Evolutionary conservation across 1,284 basidiomycete genomes (phyloP).

Genomic region (Sporisorium reilianum): DNA sequence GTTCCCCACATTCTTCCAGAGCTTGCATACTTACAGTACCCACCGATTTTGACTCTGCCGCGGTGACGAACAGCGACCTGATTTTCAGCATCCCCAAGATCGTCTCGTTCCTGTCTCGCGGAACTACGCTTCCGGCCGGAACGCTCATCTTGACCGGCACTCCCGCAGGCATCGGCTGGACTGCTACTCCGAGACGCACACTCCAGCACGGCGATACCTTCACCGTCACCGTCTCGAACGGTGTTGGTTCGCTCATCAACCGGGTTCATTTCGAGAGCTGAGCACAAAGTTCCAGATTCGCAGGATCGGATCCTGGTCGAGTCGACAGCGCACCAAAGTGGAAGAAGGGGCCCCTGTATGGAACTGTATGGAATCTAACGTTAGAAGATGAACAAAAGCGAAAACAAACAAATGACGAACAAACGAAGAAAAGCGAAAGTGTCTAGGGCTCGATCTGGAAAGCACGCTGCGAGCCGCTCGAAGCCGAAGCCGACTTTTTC

Average conservation of each 20-base stretch:
- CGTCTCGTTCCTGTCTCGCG: slow-evolving; percentile 66
- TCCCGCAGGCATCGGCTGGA: slow-evolving; percentile 70
- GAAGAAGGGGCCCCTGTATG: background rate
- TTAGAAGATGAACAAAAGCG: background rate
- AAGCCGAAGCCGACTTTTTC: slow-evolving; percentile 29
- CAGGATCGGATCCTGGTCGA: no score
- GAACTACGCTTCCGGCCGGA: slow-evolving; percentile 52
- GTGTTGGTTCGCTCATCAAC: slow-evolving; percentile 71
- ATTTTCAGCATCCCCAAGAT: slow-evolving; percentile 71
- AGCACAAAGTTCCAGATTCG: no score
- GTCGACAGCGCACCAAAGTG: no score
- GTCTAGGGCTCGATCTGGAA: slow-evolving; percentile 24
- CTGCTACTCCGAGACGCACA: slow-evolving; percentile 58
- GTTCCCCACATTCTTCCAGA: no score
- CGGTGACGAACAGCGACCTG: slow-evolving; percentile 55
- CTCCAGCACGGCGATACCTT: slow-evolving; percentile 70
- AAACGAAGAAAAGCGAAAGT: background rate
- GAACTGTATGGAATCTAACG: slow-evolving; percentile 1
- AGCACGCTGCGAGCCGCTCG: slow-evolving; percentile 42
- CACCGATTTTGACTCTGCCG: no score
- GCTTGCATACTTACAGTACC: no score
- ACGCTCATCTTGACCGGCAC: slow-evolving; percentile 68
- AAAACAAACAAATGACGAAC: background rate
- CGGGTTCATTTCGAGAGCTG: slow-evolving; percentile 68
- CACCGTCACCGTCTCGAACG: slow-evolving; percentile 69